Conservation (phyloP, 768 basidiomycete species). For the Tricholoma bakamatsutake region DNA sequence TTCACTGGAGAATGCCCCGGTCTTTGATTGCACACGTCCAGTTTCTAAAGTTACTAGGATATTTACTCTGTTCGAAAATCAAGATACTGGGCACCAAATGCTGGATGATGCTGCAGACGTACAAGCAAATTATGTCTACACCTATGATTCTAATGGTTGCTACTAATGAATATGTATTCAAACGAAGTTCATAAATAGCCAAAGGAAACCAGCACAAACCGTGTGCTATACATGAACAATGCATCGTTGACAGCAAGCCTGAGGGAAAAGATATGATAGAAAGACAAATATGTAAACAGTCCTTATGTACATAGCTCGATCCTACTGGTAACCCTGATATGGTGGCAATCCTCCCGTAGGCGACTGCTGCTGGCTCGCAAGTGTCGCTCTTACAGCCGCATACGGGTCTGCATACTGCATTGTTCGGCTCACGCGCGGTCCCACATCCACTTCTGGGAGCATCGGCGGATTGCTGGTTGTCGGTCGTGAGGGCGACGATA, state of each 20-base stretch:
- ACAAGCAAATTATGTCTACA: no score
- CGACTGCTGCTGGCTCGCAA: conserved; percentile 30
- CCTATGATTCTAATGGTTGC: no score
- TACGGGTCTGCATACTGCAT: conserved; percentile 95
- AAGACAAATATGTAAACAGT: not conserved
- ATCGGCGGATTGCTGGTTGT: conserved; percentile 3
- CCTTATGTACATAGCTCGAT: not conserved
- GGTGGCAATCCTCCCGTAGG: conserved; percentile 31
- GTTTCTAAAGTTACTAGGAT: no score
- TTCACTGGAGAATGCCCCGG: no score
- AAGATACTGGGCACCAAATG: no score
- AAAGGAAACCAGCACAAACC: not conserved
- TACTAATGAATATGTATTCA: not conserved
- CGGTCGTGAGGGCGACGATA: conserved; percentile 22
- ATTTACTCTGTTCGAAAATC: no score
- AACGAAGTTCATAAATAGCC: no score
- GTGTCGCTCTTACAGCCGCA: conserved; percentile 66
- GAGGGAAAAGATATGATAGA: not conserved
- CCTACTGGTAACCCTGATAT: conserved; percentile 45
- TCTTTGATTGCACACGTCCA: no score
- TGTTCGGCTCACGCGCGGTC: conserved; percentile 70
- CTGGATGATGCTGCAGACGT: no score
- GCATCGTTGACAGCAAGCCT: not conserved
- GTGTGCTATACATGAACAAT: not conserved
- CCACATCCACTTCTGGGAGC: conserved; percentile 36